Conservation (phyloP, 768 basidiomycete species). For the Pleurotus platypus region DNA sequence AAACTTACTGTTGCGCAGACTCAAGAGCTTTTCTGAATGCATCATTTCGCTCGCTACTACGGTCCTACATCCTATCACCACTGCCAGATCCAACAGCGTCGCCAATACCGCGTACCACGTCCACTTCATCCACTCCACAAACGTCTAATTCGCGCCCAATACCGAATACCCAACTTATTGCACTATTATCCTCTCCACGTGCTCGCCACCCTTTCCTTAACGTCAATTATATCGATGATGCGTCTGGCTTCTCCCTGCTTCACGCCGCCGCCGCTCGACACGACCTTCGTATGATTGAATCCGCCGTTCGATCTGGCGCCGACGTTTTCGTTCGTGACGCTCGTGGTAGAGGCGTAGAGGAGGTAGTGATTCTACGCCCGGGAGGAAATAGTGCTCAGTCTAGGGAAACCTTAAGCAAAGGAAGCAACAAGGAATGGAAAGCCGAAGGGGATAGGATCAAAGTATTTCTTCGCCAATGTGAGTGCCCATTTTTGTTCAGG, state of each 20-base stretch:
- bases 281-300: slow-evolving; percentile 77
- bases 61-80: slow-evolving; percentile 68
- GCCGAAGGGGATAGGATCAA: slow-evolving; percentile 67
- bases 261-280: slow-evolving; percentile 85
- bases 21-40: slow-evolving; percentile 76
- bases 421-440: slow-evolving; percentile 5
- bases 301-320: slow-evolving; percentile 82
- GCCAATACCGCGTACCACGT: slow-evolving; percentile 14
- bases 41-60: slow-evolving; percentile 69
- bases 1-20: slow-evolving; percentile 39
- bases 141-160: neutral
- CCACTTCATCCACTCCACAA: slow-evolving; percentile 16
- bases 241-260: slow-evolving; percentile 72
- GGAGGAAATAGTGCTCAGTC: neutral
- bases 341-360: slow-evolving; percentile 36
- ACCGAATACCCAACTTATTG: slow-evolving; percentile 42
- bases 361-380: slow-evolving; percentile 1
- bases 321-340: slow-evolving; percentile 86
- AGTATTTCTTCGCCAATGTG: slow-evolving; percentile 82
- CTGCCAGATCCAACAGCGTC: slow-evolving; percentile 17
- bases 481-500: slow-evolving; percentile 20
- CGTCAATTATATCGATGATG: slow-evolving; percentile 67
- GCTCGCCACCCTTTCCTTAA: slow-evolving; percentile 64
- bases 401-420: slow-evolving; percentile 11
- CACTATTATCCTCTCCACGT: slow-evolving; percentile 68